phyloP scores from a whole-genome alignment of 495 filamentous ascomycete genomes.

The Amphirosellinia nigrospora region DNA sequence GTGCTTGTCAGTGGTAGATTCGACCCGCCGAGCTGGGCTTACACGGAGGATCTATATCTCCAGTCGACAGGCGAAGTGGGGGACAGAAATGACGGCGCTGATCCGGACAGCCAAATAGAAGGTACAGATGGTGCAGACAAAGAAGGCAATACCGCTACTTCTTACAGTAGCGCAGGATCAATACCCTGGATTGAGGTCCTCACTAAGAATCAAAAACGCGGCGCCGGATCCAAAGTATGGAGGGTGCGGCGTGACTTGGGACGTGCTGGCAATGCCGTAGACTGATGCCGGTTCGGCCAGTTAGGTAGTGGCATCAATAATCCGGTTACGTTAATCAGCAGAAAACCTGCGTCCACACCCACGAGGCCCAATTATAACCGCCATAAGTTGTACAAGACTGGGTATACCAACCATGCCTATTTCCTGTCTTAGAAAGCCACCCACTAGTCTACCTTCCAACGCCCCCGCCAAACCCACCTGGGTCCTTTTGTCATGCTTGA shows the following conservation, averaged over 20 bases:
- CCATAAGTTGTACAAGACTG: neutral
- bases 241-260: constrained; percentile 62
- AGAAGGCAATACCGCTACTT: neutral
- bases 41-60: constrained; percentile 56
- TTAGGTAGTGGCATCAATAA: neutral
- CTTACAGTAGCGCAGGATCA: constrained; percentile 23
- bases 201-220: constrained; percentile 54
- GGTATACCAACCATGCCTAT: neutral
- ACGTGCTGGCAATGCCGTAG: constrained; percentile 28
- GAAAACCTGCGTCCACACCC: neutral
- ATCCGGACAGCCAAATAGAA: constrained; percentile 5
- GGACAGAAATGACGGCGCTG: constrained; percentile 30
- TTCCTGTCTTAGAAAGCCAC: constrained; percentile 9
- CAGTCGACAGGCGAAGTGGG: constrained; percentile 29
- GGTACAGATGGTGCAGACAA: constrained; percentile 6
- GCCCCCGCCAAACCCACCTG: constrained; percentile 7
- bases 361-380: constrained; percentile 11
- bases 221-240: constrained; percentile 59
- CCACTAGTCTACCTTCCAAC: neutral
- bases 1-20: constrained; percentile 64
- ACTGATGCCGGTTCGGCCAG: constrained; percentile 18
- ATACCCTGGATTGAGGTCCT: constrained; percentile 60
- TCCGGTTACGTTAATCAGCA: constrained; percentile 15
- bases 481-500: constrained; percentile 23
- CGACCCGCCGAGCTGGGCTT: constrained; percentile 65